Evolutionary conservation across 176 grass and related monocot species (phyloP), one percentile per base, ranked within the genome.

Genomic region (Aegilops longissima): DNA sequence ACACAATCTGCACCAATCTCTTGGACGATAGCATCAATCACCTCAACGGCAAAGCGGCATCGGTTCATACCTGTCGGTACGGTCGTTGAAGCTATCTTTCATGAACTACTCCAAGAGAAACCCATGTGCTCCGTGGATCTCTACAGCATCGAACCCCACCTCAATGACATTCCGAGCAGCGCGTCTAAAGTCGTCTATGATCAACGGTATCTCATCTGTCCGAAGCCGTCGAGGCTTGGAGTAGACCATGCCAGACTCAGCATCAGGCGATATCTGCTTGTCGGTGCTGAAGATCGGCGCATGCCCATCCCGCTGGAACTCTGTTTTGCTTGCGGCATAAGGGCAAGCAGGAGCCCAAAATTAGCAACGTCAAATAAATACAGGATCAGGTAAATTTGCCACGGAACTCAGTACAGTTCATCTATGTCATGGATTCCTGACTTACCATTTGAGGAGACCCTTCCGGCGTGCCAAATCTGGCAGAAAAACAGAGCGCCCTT

Each of bases 401-500:
- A 8, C 6, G 6, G 54, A 1, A 8, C 18, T 18, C 2, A 21
- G 54, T 64, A 64, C 9, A 12, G 0, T 64, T 64, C 4, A 25
- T 12, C 61, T 25, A 58, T 58, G 54, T 3, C 54, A 58, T 8
- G 54, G 7, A 58, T 8, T 21, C 18, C 54, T 16, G 18, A 10
- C 7, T 8, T 69, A 36, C 66, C 66, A 7, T 69, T 69, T 34
- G 1, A 61, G 24, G 88, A 87, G 45, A 59, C 84, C 8, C 86
- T 79, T 13, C 88, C 80, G 8, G 73, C 81, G 31, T 93, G 88
- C 79, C 79, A 83, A 3, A 90, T 73, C 68, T 93, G 91, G 20
- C 70, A 78, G 66, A 93, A 81, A 58, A 93, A 89, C 29, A 93
- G 1, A 0, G 9, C 72, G 9, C 88, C 88, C 61, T 90, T 90